Percentiles rank a stretch among this genome's conserved stretches.
Evolutionary conservation across 1,284 basidiomycete species (phyloP).

Genomic region (Fereydounia khargensis): DNA sequence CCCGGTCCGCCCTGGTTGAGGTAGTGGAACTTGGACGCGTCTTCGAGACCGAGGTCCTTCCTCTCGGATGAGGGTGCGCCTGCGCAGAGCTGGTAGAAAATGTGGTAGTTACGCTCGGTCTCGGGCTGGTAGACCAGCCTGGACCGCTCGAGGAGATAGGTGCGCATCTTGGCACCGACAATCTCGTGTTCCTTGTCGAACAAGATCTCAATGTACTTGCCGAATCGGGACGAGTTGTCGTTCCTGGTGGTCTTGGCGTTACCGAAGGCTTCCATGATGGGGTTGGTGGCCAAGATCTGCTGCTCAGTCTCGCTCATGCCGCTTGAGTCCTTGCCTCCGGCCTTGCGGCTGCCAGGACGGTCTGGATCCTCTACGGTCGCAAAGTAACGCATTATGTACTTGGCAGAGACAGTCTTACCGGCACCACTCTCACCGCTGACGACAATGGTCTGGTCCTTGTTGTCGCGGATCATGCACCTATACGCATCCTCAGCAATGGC

Average conservation of each 20-base stretch:
- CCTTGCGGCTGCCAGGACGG: constrained; percentile 55
- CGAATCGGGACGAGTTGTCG: constrained; percentile 97
- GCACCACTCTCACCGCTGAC: constrained; percentile 99
- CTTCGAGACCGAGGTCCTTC: constrained; percentile 88
- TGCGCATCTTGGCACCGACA: constrained; percentile 93
- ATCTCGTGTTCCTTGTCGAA: constrained; percentile 95
- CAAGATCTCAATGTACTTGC: constrained; percentile 98
- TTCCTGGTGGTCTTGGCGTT: constrained; percentile 99
- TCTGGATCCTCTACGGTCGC: constrained; percentile 89
- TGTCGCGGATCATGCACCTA: constrained; percentile 92
- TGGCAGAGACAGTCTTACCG: constrained; percentile 98
- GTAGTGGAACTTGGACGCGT: constrained; percentile 81
- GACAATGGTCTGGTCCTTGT: constrained; percentile 95
- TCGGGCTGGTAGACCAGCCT: constrained; percentile 95
- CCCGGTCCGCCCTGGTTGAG: constrained; percentile 91
- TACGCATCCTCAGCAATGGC: constrained; percentile 99
- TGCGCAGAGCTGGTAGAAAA: constrained; percentile 98
- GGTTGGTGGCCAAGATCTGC: constrained; percentile 96
- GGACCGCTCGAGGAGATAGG: constrained; percentile 94
- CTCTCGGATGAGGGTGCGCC: constrained; percentile 92
- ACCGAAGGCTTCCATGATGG: constrained; percentile 97
- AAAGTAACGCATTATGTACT: constrained; percentile 99
- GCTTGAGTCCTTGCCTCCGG: constrained; percentile 64
- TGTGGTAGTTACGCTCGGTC: constrained; percentile 93
- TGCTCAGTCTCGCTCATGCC: constrained; percentile 88